Evolutionary conservation across 148 eudicot species (phyloP).

Genomic region (Chenopodium berlandieri): DNA sequence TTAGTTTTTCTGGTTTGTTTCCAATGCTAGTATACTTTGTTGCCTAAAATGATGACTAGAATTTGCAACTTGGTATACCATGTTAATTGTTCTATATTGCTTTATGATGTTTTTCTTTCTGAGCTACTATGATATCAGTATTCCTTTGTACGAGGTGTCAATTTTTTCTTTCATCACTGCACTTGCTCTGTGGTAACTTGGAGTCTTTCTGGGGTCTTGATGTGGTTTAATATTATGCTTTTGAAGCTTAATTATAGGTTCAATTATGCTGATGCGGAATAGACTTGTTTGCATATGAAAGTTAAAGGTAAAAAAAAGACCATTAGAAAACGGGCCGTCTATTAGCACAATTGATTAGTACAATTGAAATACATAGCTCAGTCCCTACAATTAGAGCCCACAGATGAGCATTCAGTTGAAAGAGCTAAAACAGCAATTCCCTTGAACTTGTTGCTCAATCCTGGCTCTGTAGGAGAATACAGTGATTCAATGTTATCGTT

Average conservation of each 20-base stretch:
- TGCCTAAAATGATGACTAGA: too few relatives aligned
- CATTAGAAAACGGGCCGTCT: neutral
- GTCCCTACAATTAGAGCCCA: constrained; percentile 12
- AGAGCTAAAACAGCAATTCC: constrained; percentile 9
- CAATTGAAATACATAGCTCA: constrained; percentile 19
- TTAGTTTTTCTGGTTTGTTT: too few relatives aligned
- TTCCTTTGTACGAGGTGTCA: neutral
- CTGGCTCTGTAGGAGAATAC: constrained; percentile 1
- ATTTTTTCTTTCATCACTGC: neutral
- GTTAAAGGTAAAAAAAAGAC: neutral
- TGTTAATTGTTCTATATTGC: neutral
- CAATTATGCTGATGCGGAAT: neutral
- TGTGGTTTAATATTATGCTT: neutral
- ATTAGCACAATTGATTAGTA: constrained; percentile 9
- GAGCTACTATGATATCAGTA: too few relatives aligned
- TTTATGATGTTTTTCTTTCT: neutral
- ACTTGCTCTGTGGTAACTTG: neutral
- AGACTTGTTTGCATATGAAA: neutral
- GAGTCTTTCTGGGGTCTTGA: neutral
- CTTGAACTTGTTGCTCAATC: constrained; percentile 13
- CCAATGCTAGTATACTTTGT: too few relatives aligned
- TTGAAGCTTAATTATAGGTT: neutral
- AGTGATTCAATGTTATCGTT: neutral
- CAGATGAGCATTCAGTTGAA: constrained; percentile 10
- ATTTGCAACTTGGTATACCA: neutral